Conservation (phyloP, 768 basidiomycete genomes). For the Boletus rufocinnamomeus region DNA sequence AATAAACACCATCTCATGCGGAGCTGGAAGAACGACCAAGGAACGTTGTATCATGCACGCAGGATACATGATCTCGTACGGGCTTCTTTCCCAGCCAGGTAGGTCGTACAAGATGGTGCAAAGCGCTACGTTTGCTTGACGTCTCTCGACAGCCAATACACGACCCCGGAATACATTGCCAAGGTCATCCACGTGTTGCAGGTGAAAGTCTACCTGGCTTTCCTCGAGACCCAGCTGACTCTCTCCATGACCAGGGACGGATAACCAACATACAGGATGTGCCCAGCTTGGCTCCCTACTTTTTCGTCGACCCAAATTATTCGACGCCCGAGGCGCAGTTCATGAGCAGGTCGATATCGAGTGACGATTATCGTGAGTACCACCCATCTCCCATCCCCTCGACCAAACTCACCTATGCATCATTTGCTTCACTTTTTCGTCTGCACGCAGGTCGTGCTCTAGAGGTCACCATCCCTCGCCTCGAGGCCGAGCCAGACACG, state of each 20-base stretch:
- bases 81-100: constrained; percentile 63
- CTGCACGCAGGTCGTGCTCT: constrained; percentile 11
- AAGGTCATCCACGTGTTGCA: constrained; percentile 63
- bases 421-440: neutral
- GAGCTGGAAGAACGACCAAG: constrained; percentile 50
- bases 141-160: constrained; percentile 41
- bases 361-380: constrained; percentile 47
- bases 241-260: constrained; percentile 52
- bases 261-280: constrained; percentile 73
- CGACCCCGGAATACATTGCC: constrained; percentile 59
- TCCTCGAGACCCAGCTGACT: neutral
- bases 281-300: constrained; percentile 65
- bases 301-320: constrained; percentile 75
- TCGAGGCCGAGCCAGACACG: constrained; percentile 4
- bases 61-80: constrained; percentile 56
- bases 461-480: constrained; percentile 1
- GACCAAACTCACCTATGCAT: neutral
- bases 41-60: constrained; percentile 53
- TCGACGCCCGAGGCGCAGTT: constrained; percentile 51
- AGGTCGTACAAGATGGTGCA: neutral
- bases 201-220: constrained; percentile 35
- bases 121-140: neutral
- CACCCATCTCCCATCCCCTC: no score
- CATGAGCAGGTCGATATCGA: constrained; percentile 49
- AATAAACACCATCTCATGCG: constrained; percentile 84